phyloP scores from a whole-genome alignment of 352 stramenopile species.

The Globisporangium parvum region DNA sequence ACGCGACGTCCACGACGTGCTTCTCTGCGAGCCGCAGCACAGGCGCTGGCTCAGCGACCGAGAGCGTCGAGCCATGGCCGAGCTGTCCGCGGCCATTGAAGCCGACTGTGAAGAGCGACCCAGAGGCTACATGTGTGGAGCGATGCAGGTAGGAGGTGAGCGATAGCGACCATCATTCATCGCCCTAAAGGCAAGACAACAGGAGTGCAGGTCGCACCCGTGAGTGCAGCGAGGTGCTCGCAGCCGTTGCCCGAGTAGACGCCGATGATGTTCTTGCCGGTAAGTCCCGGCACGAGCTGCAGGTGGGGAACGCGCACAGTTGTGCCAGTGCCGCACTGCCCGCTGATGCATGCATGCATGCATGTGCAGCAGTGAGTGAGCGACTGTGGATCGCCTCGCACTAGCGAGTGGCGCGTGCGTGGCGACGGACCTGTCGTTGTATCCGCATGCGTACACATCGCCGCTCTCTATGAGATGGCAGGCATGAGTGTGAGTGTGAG shows the following conservation, averaged over 20 bases:
- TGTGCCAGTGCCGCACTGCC: constrained; percentile 86
- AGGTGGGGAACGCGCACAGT: constrained; percentile 58
- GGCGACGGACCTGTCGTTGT: constrained; percentile 84
- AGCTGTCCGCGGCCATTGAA: constrained; percentile 92
- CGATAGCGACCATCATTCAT: background rate
- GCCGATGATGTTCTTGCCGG: constrained; percentile 50
- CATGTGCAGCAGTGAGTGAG: background rate
- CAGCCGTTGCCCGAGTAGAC: constrained; percentile 91
- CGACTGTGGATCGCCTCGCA: background rate
- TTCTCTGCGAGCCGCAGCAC: constrained; percentile 38
- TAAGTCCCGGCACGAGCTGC: constrained; percentile 44
- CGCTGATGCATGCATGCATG: constrained; percentile 28
- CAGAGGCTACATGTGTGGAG: constrained; percentile 51
- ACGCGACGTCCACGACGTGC: constrained; percentile 74
- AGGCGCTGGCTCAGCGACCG: constrained; percentile 43
- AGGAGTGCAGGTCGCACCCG: constrained; percentile 20
- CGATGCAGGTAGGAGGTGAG: background rate
- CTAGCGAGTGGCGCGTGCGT: background rate
- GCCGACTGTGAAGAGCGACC: constrained; percentile 84
- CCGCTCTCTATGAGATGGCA: constrained; percentile 34
- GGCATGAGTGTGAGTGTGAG: background rate
- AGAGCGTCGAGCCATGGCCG: constrained; percentile 68
- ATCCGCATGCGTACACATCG: constrained; percentile 85
- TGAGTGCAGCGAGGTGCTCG: constrained; percentile 86
- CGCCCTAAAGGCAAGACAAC: no score